Base-by-base conservation (phyloP, 2,329 filamentous ascomycete species). In the Alternaria postmessia region DNA sequence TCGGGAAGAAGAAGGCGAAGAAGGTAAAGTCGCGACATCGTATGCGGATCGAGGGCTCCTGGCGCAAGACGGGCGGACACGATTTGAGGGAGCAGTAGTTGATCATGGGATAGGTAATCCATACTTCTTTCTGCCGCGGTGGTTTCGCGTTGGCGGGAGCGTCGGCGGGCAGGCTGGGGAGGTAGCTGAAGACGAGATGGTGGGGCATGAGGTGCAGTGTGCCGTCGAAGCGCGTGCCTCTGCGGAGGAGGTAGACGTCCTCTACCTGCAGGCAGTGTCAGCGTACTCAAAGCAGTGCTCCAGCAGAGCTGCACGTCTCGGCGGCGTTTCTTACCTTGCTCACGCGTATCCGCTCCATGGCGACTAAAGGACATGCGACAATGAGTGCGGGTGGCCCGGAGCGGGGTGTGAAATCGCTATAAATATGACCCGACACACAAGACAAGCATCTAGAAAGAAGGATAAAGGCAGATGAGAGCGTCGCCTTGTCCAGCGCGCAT, bases 101-200 rank as follows among this genome's bases (percentile, higher is more conserved):
- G 72, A 99, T 92, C 80, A 98, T 94, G 24, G 94, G 94, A 79
- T 94, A 99, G 16, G 95, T 94, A 56, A 98, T 92, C 92, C 94
- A 99, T 75, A 91, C 87, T 79, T 97, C 92, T 75, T 89, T 85
- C 22, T 86, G 82, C 65, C 81, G 82, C 11, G 73, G 72, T 22
- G 80, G 79, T 51, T 82, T 78, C 46, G 79, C 74, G 61, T 78
- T 72, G 54, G 72, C 63, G 51, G 76, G 61, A 47, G 78, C 67
- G 57, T 69, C 75, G 62, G 74, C 58, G 64, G 75, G 64, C 30
- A 72, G 65, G 67, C 79, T 78, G 54, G 85, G 85, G 12, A 81
- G 77, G 76, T 87, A 86, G 65, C 83, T 86, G 80, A 89, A 89
- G 70, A 89, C 87, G 54, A 90, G 80, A 73, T 90, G 87, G 78